Evolutionary conservation across 2,329 filamentous ascomycete species (phyloP), one percentile per base, ranked within the genome.

Genomic region (Diaporthe longicolla): DNA sequence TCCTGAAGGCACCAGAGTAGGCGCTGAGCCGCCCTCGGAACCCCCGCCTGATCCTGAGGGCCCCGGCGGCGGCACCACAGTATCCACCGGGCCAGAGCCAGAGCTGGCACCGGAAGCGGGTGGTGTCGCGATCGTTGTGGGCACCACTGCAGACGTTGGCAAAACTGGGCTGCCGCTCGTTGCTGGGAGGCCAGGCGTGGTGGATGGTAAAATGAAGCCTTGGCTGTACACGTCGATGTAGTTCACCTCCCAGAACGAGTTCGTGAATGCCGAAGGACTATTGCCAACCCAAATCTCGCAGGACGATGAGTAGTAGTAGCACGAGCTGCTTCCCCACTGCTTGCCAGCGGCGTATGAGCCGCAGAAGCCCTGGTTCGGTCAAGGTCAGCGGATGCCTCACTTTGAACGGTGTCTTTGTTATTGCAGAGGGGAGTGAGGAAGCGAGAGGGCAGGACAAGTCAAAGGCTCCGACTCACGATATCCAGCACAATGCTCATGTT

Each of bases 401-500:
- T 15, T 45, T 35, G 1, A 8, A 6, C 24, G 5, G 10, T 4
- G 13, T 13, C 7, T 13, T n/a, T 29, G n/a, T 4, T n/a, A 0
- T 48, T 17, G n/a, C 54, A 43, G 17, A 4, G 11, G 24, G 43
- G 8, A 52, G 7, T 5, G 6, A 6, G 40, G 2, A 13, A 7
- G 5, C 4, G 40, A 43, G 40, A 7, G 40, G 5, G 40, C 1
- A 5, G 7, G 45, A 10, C 7, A 21, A 35, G 66, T 3, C 3
- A 11, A 8, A 0, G 9, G 1, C 5, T 15, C 5, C 10, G 4
- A 66, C 82, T 76, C 72, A 87, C 86, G 57, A 91, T 95, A 79
- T 95, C 91, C 78, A 95, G 89, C 54, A 94, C 91, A 73, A 97
- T 89, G 77, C 90, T 90, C 86, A 95, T 89, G 69, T 92, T 85